A percentile compares a stretch with the other conserved stretches of the same genome.
These are phyloP conservation scores for Cephaloascus albidus DNA, from an alignment of 805 yeast species.

Conservation along the genomic window DNA sequence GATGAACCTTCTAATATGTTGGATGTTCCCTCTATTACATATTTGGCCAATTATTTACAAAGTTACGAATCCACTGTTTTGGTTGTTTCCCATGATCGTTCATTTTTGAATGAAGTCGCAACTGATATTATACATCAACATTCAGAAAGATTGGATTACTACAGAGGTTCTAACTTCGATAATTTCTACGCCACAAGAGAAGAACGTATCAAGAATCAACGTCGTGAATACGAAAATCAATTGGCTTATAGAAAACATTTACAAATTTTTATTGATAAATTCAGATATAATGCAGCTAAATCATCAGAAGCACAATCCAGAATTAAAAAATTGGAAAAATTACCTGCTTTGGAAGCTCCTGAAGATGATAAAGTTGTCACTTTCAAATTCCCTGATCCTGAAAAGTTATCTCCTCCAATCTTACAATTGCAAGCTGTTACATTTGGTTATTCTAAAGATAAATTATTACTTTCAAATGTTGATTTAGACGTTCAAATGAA, in stretches of 20 bases:
- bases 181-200: conserved; percentile 88
- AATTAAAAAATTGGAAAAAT: conserved; percentile 90
- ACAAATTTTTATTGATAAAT: conserved; percentile 92
- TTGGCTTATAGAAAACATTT: conserved; percentile 92
- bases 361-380: conserved; percentile 80
- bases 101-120: conserved; percentile 94
- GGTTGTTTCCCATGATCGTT: conserved; percentile 96
- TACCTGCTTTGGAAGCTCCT: conserved; percentile 89
- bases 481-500: conserved; percentile 89
- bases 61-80: conserved; percentile 86
- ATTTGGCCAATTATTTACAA: conserved; percentile 81
- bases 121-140: conserved; percentile 98
- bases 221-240: conserved; percentile 94
- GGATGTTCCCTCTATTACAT: conserved; percentile 98
- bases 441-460: conserved; percentile 69
- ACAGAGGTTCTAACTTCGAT: conserved; percentile 90
- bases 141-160: conserved; percentile 92
- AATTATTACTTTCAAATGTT: conserved; percentile 62
- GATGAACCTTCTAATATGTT: conserved; percentile 99
- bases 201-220: conserved; percentile 88
- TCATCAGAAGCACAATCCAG: conserved; percentile 97
- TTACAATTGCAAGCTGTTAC: conserved; percentile 79
- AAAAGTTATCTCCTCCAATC: conserved; percentile 86
- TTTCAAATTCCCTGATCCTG: conserved; percentile 94
- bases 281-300: conserved; percentile 95